Percentiles rank a stretch among this genome's conserved stretches.
Evolutionary conservation across 805 yeast genomes (phyloP).

Genomic region (Saturnispora galanensis): DNA sequence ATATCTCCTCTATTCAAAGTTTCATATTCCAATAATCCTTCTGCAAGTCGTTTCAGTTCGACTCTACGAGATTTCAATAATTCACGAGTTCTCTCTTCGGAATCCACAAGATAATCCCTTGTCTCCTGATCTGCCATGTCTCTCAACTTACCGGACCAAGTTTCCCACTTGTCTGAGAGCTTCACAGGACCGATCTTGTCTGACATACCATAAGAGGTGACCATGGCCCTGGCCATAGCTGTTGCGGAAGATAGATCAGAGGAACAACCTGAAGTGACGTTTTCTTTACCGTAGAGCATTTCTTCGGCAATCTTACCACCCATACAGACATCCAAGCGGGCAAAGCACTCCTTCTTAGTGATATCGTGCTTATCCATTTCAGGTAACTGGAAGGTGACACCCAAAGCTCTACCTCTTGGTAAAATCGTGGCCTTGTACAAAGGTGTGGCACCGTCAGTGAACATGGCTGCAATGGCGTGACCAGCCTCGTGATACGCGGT

Average conservation of each 20-base stretch:
- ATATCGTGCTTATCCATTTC: slow-evolving; percentile 97
- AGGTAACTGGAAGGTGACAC: slow-evolving; percentile 94
- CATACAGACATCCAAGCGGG: slow-evolving; percentile 94
- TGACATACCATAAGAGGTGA: slow-evolving; percentile 93
- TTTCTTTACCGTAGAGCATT: slow-evolving; percentile 78
- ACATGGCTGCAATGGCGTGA: slow-evolving; percentile 96
- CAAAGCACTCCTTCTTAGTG: slow-evolving; percentile 80
- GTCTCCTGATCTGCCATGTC: slow-evolving; percentile 93
- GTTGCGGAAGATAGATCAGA: slow-evolving; percentile 89
- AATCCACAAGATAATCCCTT: slow-evolving; percentile 56
- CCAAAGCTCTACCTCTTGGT: slow-evolving; percentile 95
- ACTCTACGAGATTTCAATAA: slow-evolving; percentile 49
- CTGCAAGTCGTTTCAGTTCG: slow-evolving; percentile 82
- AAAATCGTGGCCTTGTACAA: slow-evolving; percentile 93
- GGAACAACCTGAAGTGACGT: slow-evolving; percentile 93
- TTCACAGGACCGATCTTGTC: slow-evolving; percentile 87
- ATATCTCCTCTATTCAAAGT: slow-evolving; percentile 88
- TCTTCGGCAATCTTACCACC: slow-evolving; percentile 99
- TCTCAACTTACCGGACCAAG: slow-evolving; percentile 84
- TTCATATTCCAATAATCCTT: slow-evolving; percentile 90
- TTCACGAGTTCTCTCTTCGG: slow-evolving; percentile 72
- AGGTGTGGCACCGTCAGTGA: slow-evolving; percentile 88
- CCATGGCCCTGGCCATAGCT: slow-evolving; percentile 91
- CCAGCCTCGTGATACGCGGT: slow-evolving; percentile 99
- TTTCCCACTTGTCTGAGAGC: slow-evolving; percentile 83